These are phyloP conservation scores for Leptodermis oblonga DNA, from an alignment of 257 asterid species.

Conservation along the genomic window DNA sequence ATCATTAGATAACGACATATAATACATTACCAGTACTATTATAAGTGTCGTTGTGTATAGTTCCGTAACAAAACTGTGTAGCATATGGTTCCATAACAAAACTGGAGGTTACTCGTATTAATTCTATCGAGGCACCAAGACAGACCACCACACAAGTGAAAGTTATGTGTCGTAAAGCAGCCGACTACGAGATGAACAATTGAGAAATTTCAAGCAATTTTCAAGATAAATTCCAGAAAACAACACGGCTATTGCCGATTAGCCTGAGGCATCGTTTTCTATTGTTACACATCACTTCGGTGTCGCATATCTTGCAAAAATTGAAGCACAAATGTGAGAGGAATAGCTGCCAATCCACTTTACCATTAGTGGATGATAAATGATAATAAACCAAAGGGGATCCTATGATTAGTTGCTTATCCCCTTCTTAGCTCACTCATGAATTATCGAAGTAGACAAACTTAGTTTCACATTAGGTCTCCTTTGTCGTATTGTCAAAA, in stretches of 20 bases:
- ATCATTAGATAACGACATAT: no score
- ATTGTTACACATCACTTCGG: neutral
- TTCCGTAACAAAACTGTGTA: no score
- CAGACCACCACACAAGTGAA: no score
- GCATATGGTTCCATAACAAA: no score
- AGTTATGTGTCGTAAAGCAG: no score
- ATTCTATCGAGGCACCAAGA: no score
- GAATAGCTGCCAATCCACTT: conserved; percentile 7
- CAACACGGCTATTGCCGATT: neutral
- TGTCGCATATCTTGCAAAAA: neutral
- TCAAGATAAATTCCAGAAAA: neutral
- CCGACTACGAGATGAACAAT: no score
- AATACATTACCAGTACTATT: no score
- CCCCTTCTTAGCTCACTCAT: neutral
- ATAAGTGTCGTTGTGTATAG: no score
- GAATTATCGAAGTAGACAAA: neutral
- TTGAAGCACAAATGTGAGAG: neutral
- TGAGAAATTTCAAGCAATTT: neutral
- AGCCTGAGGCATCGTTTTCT: neutral
- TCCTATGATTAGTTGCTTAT: conserved; percentile 12
- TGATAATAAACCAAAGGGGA: conserved; percentile 1
- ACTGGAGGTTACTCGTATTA: no score
- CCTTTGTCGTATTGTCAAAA: neutral
- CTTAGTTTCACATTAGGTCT: neutral
- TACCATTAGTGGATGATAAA: neutral